Evolutionary conservation across 371 early-diverging fungal genomes (phyloP).

Genomic region (Blakeslea trispora): DNA sequence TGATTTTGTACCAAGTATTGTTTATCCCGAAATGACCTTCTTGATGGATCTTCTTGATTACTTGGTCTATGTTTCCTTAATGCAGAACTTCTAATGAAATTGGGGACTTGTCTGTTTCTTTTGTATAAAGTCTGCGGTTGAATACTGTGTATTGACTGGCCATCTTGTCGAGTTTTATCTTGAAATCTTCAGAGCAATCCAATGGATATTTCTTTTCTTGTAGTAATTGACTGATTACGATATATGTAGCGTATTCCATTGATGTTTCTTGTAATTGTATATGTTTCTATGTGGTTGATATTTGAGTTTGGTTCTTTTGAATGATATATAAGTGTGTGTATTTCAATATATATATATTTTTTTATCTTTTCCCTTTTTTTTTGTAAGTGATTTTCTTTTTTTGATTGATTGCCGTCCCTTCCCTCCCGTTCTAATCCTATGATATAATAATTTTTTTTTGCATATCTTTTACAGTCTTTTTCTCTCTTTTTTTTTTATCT

Average conservation of each 20-base stretch:
- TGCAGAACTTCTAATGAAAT: conserved; percentile 19
- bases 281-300: too few species aligned
- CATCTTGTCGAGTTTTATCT: not conserved
- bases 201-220: conserved; percentile 5
- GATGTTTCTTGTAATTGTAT: too few species aligned
- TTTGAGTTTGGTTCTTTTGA: too few species aligned
- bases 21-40: conserved; percentile 30
- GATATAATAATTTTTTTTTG: too few species aligned
- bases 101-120: not conserved
- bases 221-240: not conserved
- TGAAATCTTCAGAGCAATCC: conserved; percentile 3
- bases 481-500: too few species aligned
- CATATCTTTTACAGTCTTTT: too few species aligned
- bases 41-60: conserved; percentile 15
- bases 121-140: not conserved
- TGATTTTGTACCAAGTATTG: conserved; percentile 19
- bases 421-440: too few species aligned
- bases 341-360: too few species aligned
- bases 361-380: too few species aligned
- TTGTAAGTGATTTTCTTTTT: too few species aligned
- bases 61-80: conserved; percentile 17
- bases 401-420: too few species aligned
- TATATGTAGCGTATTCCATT: conserved; percentile 22
- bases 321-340: too few species aligned
- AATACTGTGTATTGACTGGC: conserved; percentile 8